Conservation (phyloP, 495 filamentous ascomycete genomes). For the Podospora australis region DNA sequence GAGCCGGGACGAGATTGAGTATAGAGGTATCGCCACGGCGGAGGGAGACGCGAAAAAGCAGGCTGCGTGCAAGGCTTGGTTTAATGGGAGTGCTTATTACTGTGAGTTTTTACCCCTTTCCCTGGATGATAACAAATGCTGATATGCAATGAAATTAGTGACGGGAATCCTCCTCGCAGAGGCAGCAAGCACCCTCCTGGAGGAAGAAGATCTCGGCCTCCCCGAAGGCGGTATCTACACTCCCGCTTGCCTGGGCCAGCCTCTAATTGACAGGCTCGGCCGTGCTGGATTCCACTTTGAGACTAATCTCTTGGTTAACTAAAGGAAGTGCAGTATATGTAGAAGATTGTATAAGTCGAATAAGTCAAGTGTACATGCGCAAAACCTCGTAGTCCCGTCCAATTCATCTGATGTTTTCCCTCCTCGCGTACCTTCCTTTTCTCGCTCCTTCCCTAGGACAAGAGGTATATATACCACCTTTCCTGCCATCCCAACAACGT, state of each 20-base stretch:
- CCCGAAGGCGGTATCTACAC: slow-evolving; percentile 63
- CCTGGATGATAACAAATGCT: slow-evolving; percentile 8
- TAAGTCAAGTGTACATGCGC: too few relatives aligned
- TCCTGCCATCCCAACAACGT: too few relatives aligned
- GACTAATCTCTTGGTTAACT: slow-evolving; percentile 31
- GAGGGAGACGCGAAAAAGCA: slow-evolving; percentile 43
- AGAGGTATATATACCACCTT: not conserved
- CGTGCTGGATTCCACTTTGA: slow-evolving; percentile 59
- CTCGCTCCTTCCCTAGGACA: not conserved
- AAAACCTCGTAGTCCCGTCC: too few relatives aligned
- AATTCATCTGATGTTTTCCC: not conserved
- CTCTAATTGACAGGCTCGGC: slow-evolving; percentile 63
- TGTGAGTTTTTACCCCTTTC: slow-evolving; percentile 33
- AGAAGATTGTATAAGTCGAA: too few relatives aligned
- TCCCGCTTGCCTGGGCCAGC: slow-evolving; percentile 74
- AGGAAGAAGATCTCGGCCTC: slow-evolving; percentile 45
- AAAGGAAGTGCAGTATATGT: not conserved
- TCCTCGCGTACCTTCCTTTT: not conserved
- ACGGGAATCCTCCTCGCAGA: slow-evolving; percentile 63
- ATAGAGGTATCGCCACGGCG: slow-evolving; percentile 57
- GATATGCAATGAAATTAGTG: slow-evolving; percentile 36
- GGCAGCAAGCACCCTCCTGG: slow-evolving; percentile 64
- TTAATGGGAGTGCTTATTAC: slow-evolving; percentile 57
- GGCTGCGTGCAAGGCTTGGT: slow-evolving; percentile 54
- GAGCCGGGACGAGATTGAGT: slow-evolving; percentile 54